Base-by-base conservation (phyloP, 2,329 filamentous ascomycete species). In the Salinomyces thailandicus region DNA sequence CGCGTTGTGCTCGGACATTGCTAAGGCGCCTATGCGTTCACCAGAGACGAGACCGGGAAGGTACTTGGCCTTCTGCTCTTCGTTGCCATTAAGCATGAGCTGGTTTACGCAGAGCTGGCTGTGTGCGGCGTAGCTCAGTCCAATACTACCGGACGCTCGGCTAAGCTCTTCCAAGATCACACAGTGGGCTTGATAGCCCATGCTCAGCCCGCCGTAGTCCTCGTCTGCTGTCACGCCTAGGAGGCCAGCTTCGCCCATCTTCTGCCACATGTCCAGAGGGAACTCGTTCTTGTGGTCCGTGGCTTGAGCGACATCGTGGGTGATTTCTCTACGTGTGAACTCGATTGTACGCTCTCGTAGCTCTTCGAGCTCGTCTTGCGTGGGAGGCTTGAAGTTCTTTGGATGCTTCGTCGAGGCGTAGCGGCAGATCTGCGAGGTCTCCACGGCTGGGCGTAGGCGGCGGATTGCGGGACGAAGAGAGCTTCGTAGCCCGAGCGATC, bases 161-260 rank as follows among this genome's bases (percentile, higher is more conserved):
- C 82, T 91, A 28, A 98, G 70, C 68, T 96, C 91, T 63, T 98
- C 91, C 77, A 96, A 82, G 31, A 95, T 85, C 5, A 94, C 69
- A 57, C 85, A 93, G 64, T 98, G 91, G 30, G 91, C 89, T 66
- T 96, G 89, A 62, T 96, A 98, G 8, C 91, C 91, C 77, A 96
- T 81, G 1, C 72, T 84, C 31, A 96, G 63, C 2, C 89, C 91
- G 24, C 91, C 91, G 35, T 91, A 85, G 38, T 85, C 81, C 63
- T 94, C 86, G 53, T 94, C 85, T 13, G 85, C 91, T 6, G 91
- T 96, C 52, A 95, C 84, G 41, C 91, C 91, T 18, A 96, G 72
- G 50, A 96, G 81, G 5, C 76, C 91, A 20, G 91, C 91, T 46
- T 86, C 81, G 44, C 91, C 91, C 33, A 98, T 69, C 64, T 94